These are phyloP conservation scores for Lichenothelia convexa DNA, from an alignment of 495 filamentous ascomycete genomes.

Conservation along the genomic window DNA sequence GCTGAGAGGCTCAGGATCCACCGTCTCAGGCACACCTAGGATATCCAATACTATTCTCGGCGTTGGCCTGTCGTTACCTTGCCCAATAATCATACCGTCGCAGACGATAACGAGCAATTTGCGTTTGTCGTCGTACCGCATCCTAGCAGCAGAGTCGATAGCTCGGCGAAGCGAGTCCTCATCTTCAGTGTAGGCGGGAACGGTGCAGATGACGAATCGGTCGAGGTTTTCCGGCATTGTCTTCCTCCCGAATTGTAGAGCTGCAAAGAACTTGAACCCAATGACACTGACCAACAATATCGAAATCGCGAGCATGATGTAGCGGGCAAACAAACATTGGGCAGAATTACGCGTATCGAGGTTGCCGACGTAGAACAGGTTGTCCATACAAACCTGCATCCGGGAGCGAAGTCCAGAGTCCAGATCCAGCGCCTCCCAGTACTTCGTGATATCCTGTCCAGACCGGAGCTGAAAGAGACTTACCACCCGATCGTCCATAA, in stretches of 20 bases:
- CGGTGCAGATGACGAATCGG: constrained; percentile 96
- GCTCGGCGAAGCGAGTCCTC: constrained; percentile 92
- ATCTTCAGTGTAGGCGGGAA: constrained; percentile 95
- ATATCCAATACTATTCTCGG: constrained; percentile 95
- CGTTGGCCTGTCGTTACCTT: constrained; percentile 91
- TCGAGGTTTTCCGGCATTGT: constrained; percentile 87
- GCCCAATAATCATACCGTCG: constrained; percentile 98
- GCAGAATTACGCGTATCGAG: constrained; percentile 80
- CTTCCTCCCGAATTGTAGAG: constrained; percentile 82
- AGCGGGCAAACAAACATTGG: constrained; percentile 73
- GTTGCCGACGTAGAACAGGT: constrained; percentile 87
- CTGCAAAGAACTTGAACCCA: constrained; percentile 89
- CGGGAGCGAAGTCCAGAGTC: constrained; percentile 30
- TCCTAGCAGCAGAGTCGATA: constrained; percentile 87
- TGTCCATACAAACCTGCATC: constrained; percentile 79
- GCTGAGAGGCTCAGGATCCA: constrained; percentile 93
- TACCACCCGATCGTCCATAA: constrained; percentile 63
- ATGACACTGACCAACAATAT: constrained; percentile 66
- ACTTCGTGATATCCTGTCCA: constrained; percentile 65
- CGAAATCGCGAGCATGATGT: constrained; percentile 81
- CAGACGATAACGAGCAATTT: constrained; percentile 89
- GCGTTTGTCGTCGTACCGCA: constrained; percentile 96
- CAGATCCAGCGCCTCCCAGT: constrained; percentile 55
- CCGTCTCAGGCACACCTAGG: constrained; percentile 76
- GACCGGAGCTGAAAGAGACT: constrained; percentile 57